Base-by-base conservation (phyloP, 129 eudicot genomes). In the Flaveria sonorensis region DNA sequence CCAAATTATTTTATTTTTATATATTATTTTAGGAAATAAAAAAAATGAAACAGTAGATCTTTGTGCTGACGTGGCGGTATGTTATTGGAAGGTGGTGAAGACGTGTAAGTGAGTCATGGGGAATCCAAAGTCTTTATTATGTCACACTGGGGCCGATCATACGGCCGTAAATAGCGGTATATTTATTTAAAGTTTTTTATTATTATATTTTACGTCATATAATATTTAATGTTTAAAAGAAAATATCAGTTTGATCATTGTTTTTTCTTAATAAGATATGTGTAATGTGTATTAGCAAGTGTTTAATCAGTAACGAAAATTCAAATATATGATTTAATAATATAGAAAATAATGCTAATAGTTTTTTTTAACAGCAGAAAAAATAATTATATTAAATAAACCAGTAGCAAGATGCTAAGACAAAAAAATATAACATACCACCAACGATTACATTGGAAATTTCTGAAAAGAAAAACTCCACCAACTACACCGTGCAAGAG, bases 1-100 rank as follows among this genome's bases (percentile, higher is more conserved):
- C 95, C 95, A 88, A 87, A 83, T 74, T 66, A 26, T 63, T 78
- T n/a, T 68, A 73, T 40, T 53, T 53, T 12, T 2, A 47, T 66
- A 26, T 63, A 60, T 26, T 69, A 73, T 42, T 53, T 53, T 13
- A 3, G 51, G 70, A 57, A 68, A 80, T 40, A 12, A n/a, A n/a
- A n/a, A 51, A 64, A 7, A 14, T n/a, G 53, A 80, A 73, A 80
- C 71, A 30, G 84, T 80, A 68, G 84, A 80, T 80, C 78, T 45
- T 73, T 67, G 11, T 53, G 76, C 0, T 28, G 70, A 80, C 80
- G 75, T 80, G 84, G 79, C 52, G 30, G 7, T 0, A 80, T 53
- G 4, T 70, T 18, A 40, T 13, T 73, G 75, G 84, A 21, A 9
- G 3, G 63, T 63, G 73, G 65, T 46, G 70, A 24, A 39, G 83